Conservation (phyloP, 2,329 filamentous ascomycete species). For the Cladophialophora carrionii region DNA sequence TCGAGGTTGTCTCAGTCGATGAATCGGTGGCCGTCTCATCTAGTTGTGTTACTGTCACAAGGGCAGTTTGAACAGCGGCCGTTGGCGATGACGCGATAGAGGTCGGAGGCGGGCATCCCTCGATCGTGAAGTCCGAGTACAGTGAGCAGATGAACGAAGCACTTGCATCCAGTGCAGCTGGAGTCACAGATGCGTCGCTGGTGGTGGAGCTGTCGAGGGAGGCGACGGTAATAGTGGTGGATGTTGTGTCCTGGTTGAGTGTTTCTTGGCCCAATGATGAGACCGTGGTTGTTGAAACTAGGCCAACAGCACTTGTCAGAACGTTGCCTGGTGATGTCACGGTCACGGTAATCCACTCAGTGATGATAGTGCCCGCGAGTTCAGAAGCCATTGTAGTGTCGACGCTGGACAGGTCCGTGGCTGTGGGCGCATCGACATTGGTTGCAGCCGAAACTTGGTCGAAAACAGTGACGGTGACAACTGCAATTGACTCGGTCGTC, state of each 20-base stretch:
- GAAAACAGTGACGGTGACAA: conserved; percentile 5
- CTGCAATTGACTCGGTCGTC: not conserved
- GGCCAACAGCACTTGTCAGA: conserved; percentile 1
- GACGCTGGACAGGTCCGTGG: not conserved
- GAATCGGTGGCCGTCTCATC: not conserved
- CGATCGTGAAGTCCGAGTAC: conserved; percentile 11
- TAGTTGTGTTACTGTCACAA: conserved; percentile 20
- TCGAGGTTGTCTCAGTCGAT: no score
- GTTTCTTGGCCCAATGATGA: not conserved
- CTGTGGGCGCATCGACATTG: not conserved
- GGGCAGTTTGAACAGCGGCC: conserved; percentile 17
- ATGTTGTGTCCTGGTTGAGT: conserved; percentile 3
- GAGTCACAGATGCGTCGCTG: conserved; percentile 1
- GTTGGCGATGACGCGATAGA: conserved; percentile 1
- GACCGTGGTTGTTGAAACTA: not conserved
- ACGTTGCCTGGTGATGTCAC: conserved; percentile 11
- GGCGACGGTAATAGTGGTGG: conserved; percentile 16
- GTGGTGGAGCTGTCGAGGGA: conserved; percentile 1
- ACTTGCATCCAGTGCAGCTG: conserved; percentile 10
- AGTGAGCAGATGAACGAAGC: conserved; percentile 18
- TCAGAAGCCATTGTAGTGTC: not conserved
- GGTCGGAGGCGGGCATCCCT: conserved; percentile 16
- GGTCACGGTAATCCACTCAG: conserved; percentile 28
- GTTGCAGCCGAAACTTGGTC: not conserved
- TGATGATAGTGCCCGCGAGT: conserved; percentile 15